phyloP scores from a whole-genome alignment of 73 alveolate species.

The Symbiodinium pilosum region DNA sequence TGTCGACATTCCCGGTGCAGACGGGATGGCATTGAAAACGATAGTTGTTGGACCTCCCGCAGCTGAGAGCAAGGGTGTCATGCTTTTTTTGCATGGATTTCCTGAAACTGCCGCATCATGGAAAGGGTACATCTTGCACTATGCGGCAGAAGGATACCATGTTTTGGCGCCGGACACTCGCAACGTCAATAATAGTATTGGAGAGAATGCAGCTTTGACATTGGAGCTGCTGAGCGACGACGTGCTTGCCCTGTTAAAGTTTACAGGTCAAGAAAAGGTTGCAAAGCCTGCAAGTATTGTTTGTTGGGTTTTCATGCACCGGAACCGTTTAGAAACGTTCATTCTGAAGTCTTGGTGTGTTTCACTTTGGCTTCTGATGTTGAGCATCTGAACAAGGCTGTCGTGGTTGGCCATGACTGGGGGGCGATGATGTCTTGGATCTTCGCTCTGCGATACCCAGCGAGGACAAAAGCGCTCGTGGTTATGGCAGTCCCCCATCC shows the following conservation, averaged over 20 bases:
- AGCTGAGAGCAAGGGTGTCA: neutral
- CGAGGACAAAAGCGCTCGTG: neutral
- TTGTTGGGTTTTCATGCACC: neutral
- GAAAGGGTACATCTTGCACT: neutral
- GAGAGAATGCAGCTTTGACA: neutral
- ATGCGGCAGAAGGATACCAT: neutral
- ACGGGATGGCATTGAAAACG: neutral
- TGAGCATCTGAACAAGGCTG: no score
- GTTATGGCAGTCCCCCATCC: neutral
- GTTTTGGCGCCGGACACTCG: neutral
- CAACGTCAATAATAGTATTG: neutral
- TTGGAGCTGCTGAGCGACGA: neutral
- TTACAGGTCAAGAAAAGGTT: neutral
- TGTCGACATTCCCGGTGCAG: neutral
- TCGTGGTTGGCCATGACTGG: neutral
- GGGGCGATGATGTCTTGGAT: neutral
- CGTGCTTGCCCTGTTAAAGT: neutral
- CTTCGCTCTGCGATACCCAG: neutral
- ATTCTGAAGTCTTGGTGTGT: neutral
- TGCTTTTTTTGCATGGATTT: neutral
- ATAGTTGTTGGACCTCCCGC: neutral
- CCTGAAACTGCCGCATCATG: neutral
- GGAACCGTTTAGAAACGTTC: neutral
- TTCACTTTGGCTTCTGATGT: no score
- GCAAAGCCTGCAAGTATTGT: no score